Percentiles rank a stretch among this genome's conserved stretches.
These are phyloP conservation scores for Paraglomus brasilianum DNA, from an alignment of 192 early-diverging fungal species.

Conservation along the genomic window DNA sequence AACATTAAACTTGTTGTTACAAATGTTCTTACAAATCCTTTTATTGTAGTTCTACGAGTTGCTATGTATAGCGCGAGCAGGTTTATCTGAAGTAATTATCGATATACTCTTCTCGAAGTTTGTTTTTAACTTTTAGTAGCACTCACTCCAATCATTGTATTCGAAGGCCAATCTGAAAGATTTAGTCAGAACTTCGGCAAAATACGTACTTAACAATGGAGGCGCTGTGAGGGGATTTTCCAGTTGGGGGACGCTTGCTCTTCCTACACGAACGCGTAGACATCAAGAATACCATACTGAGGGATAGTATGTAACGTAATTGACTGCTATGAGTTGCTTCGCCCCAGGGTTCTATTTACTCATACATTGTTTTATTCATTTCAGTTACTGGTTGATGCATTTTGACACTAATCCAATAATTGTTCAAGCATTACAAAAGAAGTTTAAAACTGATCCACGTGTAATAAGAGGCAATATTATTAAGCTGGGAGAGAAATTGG, in stretches of 20 bases:
- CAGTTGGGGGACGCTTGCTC: constrained; percentile 63
- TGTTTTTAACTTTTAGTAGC: no score
- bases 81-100: constrained; percentile 14
- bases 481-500: constrained; percentile 65
- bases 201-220: constrained; percentile 74
- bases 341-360: background rate
- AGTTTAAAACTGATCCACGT: constrained; percentile 66
- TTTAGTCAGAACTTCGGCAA: constrained; percentile 73
- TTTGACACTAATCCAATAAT: constrained; percentile 72
- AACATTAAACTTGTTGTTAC: no score
- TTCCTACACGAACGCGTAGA: constrained; percentile 87
- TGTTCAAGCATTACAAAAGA: constrained; percentile 58
- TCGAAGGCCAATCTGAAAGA: constrained; percentile 66
- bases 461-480: constrained; percentile 73
- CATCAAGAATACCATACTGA: constrained; percentile 78
- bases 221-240: constrained; percentile 87
- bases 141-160: no score
- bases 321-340: background rate
- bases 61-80: background rate
- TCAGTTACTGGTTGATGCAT: constrained; percentile 74
- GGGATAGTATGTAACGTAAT: constrained; percentile 54
- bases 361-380: background rate
- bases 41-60: constrained; percentile 21
- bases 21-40: no score
- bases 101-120: no score